Evolutionary conservation across 1,139 yeast species (phyloP), one percentile per base, ranked within the genome.

Genomic region (Casaregolazyma lundiana): DNA sequence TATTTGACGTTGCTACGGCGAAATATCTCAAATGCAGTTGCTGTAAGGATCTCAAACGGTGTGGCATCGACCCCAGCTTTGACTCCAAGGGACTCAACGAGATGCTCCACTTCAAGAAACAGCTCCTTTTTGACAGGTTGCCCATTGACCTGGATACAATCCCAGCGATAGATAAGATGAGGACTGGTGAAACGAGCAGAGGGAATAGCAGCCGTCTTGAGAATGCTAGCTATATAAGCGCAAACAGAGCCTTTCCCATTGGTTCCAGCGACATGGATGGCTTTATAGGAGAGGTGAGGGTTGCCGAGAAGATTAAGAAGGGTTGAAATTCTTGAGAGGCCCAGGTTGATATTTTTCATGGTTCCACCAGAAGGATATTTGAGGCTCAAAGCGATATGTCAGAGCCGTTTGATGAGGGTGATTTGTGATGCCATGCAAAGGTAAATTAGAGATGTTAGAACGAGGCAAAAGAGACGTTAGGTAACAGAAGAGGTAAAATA

Each of bases 191-290:
- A 89, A 53, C 83, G 75, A 0, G 97, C 97, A 50, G 81, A 78
- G 24, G 67, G 64, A 34, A 78, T 66, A 5, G 18, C 70, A 26
- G 80, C 71, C 36, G 70, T 58, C 6, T 77, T 68, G 16, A 87
- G 66, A 6, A 84, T 72, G 19, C 88, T 77, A 2, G 89, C 73
- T 6, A 89, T 54, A 60, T 87, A 88, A 0, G 96, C 81, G 50
- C 94, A 79, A 0, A 89, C 87, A 0, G 96, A 87, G 0, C 97
- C 97, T 60, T 90, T 90, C 0, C 97, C 97, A 61, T 90, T 90
- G 4, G 97, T 90, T 0, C 97, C 97, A 0, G 96, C 96, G 8
- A 90, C 74, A 61, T 90, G 97, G 5, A 90, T 68, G 1, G 89
- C 78, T 52, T 78, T 77, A 62, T 78, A 78, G 6, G 61, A 34